Evolutionary conservation across 176 grass and related monocot species (phyloP), one percentile per base, ranked within the genome.

Genomic region (Oryza longistaminata): DNA sequence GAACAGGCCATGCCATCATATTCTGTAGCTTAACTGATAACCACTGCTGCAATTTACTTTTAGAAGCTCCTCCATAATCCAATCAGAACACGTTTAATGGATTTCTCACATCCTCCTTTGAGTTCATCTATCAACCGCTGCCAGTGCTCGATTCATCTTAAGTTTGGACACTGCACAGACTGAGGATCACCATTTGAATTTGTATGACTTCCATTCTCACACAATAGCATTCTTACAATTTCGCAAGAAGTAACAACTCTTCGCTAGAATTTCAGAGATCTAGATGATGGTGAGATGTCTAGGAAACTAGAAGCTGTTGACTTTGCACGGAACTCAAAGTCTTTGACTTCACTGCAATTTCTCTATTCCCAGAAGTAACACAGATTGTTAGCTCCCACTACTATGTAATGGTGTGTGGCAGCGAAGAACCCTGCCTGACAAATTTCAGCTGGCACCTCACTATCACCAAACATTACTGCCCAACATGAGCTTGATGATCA

Each of bases 381-480:
- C 83, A 92, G 14, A 99, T 37, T 42, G 79, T 88, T 61, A 92
- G 88, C 27, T 96, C 73, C 92, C 93, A 17, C 66, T 73, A 83
- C 83, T 72, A 64, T 85, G 91, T 86, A 86, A 82, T 70, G 97
- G 93, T 72, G 97, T 91, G 60, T 91, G 71, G 86, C 97, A 99
- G 78, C 93, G 82, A 43, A 99, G 66, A 71, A 99, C 91, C 96
- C 96, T 80, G 89, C 85, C 82, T 96, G 96, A 88, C 96, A 81
- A 89, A 94, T 91, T 81, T 99, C 88, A 87, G 64, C 79, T 50
- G 91, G 96, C 62, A 94, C 91, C 79, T 94, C 93, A 66, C 81
- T 78, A 34, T 96, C 81, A 73, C 91, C 90, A 78, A 99, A 99
- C 93, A 96, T 92, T 49, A 92, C 90, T 15, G 86, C 83, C 94